These are phyloP conservation scores for Paspalum vaginatum DNA, from an alignment of 176 grass and related monocot species.

Conservation along the genomic window DNA sequence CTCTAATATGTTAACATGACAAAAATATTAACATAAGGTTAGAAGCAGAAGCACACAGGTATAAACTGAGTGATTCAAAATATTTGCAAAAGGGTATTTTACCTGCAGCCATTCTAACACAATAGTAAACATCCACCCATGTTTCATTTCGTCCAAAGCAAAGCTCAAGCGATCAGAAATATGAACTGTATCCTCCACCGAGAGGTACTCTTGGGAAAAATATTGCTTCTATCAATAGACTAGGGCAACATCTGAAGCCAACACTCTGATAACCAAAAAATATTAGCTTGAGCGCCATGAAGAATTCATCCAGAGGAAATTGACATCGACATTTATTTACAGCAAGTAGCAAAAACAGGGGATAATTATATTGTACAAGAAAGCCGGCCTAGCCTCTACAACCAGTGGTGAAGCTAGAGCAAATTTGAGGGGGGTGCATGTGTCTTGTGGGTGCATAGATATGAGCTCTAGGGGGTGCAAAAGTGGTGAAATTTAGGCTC, in stretches of 20 bases:
- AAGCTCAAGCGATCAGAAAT: conserved; percentile 50
- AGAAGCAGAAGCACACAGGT: conserved; percentile 1
- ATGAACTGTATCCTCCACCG: conserved; percentile 83
- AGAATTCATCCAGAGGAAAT: conserved; percentile 6
- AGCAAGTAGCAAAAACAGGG: conserved; percentile 2
- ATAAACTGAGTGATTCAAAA: conserved; percentile 11
- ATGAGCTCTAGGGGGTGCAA: too few species aligned
- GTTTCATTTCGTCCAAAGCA: conserved; percentile 3
- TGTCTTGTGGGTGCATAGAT: too few species aligned
- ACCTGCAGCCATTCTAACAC: conserved; percentile 20
- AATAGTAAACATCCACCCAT: background rate
- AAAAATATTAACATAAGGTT: background rate
- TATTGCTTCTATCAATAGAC: conserved; percentile 58
- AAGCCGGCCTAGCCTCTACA: background rate
- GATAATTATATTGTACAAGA: conserved; percentile 14
- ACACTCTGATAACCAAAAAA: conserved; percentile 58
- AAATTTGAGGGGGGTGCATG: too few species aligned
- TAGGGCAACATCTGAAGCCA: conserved; percentile 69
- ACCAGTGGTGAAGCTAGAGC: conserved; percentile 8
- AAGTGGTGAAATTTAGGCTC: too few species aligned
- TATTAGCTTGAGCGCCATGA: conserved; percentile 38
- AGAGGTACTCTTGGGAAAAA: conserved; percentile 88
- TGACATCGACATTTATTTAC: background rate
- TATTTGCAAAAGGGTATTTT: conserved; percentile 5
- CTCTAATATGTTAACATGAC: conserved; percentile 20